These are phyloP conservation scores for Penicillium sp. DNA, from an alignment of 2,329 filamentous ascomycete species.

Conservation along the genomic window DNA sequence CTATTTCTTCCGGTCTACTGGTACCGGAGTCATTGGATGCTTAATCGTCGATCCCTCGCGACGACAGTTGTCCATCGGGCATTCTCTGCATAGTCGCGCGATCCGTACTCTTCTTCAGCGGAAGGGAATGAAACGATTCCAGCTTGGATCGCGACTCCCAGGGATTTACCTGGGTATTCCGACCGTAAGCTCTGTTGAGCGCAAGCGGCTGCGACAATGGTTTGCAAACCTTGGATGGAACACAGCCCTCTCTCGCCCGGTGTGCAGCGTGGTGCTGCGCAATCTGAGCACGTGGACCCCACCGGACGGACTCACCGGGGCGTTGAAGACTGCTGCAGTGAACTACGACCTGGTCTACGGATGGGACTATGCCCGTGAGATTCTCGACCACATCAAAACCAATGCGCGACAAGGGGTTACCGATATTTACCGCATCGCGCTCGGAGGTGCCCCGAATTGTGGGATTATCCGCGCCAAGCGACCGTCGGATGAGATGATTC, in stretches of 20 bases:
- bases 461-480: conserved; percentile 82
- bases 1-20: conserved; percentile 71
- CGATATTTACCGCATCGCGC: conserved; percentile 75
- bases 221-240: conserved; percentile 92
- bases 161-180: conserved; percentile 87
- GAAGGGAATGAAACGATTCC: conserved; percentile 73
- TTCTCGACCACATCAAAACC: conserved; percentile 72
- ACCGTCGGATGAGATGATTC: conserved; percentile 63
- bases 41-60: conserved; percentile 88
- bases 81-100: conserved; percentile 83
- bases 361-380: conserved; percentile 70
- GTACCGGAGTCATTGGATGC: conserved; percentile 75
- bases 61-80: conserved; percentile 84
- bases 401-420: conserved; percentile 75
- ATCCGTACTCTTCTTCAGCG: conserved; percentile 73
- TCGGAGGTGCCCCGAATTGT: conserved; percentile 70
- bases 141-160: conserved; percentile 77
- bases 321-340: conserved; percentile 69
- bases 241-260: conserved; percentile 60
- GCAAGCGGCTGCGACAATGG: conserved; percentile 70
- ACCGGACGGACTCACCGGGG: conserved; percentile 74
- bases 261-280: conserved; percentile 72
- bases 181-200: conserved; percentile 60
- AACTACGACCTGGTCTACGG: conserved; percentile 84
- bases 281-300: conserved; percentile 73